Evolutionary conservation across 1,139 yeast genomes (phyloP), one percentile per base, ranked within the genome.

Genomic region (Taphrina wiesneri): DNA sequence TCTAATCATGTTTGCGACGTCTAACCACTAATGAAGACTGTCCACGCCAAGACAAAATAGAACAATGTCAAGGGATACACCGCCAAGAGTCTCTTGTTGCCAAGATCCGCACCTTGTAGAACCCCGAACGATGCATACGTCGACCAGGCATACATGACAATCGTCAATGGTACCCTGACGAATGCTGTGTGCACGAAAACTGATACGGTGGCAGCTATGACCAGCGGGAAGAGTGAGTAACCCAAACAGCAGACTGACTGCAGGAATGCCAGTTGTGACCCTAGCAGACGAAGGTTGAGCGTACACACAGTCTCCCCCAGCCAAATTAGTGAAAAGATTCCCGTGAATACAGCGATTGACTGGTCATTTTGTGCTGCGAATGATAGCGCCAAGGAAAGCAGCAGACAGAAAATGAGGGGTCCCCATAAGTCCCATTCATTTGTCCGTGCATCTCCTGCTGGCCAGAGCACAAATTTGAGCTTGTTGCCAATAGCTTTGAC

Each of bases 381-480:
- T 41, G 82, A 79, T 68, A 75, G 81, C 71, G 72, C 78, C 54
- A 89, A 83, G 5, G 91, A 80, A 70, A 86, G 86, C 19, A 81
- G 75, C 60, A 90, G 78, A 19, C 90, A 85, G 73, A 90, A 88
- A 32, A 89, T 82, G 68, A 90, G 78, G 1, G 96, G 96, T 0
- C 96, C 96, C 96, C 96, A 90, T 62, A 89, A 77, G 75, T 89
- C 96, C 96, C 96, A 89, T 65, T 88, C 93, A 62, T 75, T 73
- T 26, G 71, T 70, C 19, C 70, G 70, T 39, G 71, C 71, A 43
- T 67, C 71, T 53, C 67, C 68, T 19, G 70, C 79, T 0, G 92
- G 92, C 90, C 95, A 88, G 23, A 90, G 77, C 2, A 89, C 91
- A 41, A 86, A 85, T 30, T 84, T 78, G 53, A 89, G 78, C 66